Base-by-base conservation (phyloP, 805 yeast species). In the Torulaspora indica region DNA sequence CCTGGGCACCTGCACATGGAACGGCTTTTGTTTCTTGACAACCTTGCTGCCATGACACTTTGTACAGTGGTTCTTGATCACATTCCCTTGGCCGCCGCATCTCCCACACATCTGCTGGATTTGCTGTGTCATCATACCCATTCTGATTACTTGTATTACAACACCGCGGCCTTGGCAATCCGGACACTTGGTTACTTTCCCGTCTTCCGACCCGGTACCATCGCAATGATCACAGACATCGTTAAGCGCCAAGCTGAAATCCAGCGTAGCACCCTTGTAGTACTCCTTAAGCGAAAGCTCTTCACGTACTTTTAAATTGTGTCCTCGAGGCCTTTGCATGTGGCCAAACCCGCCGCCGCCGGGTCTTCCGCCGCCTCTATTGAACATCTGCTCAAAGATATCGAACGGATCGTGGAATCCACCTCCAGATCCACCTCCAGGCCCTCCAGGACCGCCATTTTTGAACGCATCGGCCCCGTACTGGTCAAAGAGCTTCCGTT, bases 51-150 rank as follows among this genome's bases (percentile, higher is more conserved):
- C 98, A 9, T 71, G 63, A 66, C 98, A 93, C 27, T 61, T 66
- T 13, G 70, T 60, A 70, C 98, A 93, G 35, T 73, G 73, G 51
- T 82, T 70, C 37, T 75, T 69, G 32, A 87, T 82, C 6, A 72
- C 66, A 43, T 77, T 70, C 9, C 98, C 98, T 35, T 73, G 68
- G 28, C 98, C 98, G 8, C 70, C 67, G 72, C 98, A 93, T 40
- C 69, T 67, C 42, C 84, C 88, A 74, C 98, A 93, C 3, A 74
- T 72, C 35, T 80, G 75, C 61, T 86, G 91, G 54, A 90, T 74
- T 49, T 82, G 85, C 66, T 93, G 98, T 49, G 86, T 70, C 88
- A 93, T 86, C 6, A 95, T 95, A 0, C 87, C 97, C 52, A 91
- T 66, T 61, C 90, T 95, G 47, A 83, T 72, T 39, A 78, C 74